These are phyloP conservation scores for Rhodamnia argentea DNA, from an alignment of 345 rosid species.

Conservation along the genomic window DNA sequence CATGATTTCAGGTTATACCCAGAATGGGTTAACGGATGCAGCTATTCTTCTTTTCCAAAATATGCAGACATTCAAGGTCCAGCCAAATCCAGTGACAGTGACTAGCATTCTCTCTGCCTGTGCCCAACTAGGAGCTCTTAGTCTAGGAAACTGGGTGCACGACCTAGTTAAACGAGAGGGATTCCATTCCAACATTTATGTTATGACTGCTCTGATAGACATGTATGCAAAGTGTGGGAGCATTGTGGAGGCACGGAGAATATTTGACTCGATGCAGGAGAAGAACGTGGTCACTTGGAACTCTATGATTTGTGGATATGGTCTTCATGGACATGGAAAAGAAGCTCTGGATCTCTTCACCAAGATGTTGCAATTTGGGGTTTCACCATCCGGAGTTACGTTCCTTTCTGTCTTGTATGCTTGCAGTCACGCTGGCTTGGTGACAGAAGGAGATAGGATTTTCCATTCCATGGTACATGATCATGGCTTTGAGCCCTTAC, in stretches of 20 bases:
- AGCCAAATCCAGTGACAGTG: conserved; percentile 56
- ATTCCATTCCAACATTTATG: conserved; percentile 50
- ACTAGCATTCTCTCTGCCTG: conserved; percentile 73
- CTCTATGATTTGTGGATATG: conserved; percentile 72
- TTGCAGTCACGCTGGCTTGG: conserved; percentile 81
- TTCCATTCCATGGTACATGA: conserved; percentile 51
- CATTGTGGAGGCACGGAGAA: conserved; percentile 44
- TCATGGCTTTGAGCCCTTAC: conserved; percentile 43
- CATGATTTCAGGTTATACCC: conserved; percentile 74
- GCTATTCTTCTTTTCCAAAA: conserved; percentile 59
- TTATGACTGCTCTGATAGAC: conserved; percentile 66
- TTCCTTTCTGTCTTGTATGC: conserved; percentile 69
- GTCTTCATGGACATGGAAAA: conserved; percentile 73
- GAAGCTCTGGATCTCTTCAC: conserved; percentile 50
- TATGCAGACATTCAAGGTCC: conserved; percentile 41
- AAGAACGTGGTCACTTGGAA: conserved; percentile 86
- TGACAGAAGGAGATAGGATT: conserved; percentile 52
- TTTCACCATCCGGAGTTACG: conserved; percentile 48
- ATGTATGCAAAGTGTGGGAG: conserved; percentile 87
- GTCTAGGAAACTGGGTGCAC: conserved; percentile 70
- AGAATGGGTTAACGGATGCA: conserved; percentile 57
- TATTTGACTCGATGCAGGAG: conserved; percentile 46
- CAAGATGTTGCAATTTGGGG: conserved; percentile 40
- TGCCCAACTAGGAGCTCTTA: conserved; percentile 65
- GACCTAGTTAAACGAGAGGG: conserved; percentile 32